phyloP scores from a whole-genome alignment of 2,329 filamentous ascomycete species.

The Pseudogymnoascus sp. region DNA sequence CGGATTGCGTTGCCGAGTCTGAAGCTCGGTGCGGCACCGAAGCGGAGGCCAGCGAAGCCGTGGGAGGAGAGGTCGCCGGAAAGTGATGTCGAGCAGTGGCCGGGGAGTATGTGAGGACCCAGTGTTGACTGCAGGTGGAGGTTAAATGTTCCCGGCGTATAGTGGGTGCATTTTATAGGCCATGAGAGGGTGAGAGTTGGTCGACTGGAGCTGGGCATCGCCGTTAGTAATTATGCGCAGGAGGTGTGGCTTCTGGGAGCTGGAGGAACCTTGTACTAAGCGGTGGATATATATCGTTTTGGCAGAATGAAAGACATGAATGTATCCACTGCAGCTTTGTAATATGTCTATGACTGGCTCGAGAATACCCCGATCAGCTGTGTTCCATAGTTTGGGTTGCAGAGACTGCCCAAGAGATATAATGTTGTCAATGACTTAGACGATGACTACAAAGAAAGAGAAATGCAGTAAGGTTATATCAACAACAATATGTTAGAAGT shows the following conservation, averaged over 20 bases:
- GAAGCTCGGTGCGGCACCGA: background rate
- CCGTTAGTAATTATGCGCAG: background rate
- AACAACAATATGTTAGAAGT: background rate
- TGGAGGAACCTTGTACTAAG: background rate
- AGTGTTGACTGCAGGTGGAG: background rate
- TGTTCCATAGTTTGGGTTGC: too few species aligned
- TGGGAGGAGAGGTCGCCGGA: background rate
- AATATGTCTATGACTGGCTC: background rate
- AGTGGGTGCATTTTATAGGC: background rate
- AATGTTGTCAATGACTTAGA: too few species aligned
- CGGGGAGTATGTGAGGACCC: background rate
- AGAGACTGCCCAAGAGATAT: too few species aligned
- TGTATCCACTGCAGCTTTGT: background rate
- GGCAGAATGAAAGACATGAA: background rate
- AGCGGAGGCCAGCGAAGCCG: background rate
- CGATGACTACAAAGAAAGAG: background rate
- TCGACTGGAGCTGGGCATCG: background rate
- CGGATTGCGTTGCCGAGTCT: background rate
- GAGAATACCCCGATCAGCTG: background rate
- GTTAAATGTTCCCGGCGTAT: background rate
- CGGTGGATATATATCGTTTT: background rate
- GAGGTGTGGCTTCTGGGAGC: background rate
- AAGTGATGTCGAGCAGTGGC: slow-evolving; percentile 1
- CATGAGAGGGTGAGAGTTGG: background rate
- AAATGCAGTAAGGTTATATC: background rate